Percentiles rank a stretch among this genome's conserved stretches.
Conservation (phyloP, 345 rosid genomes). For the Rubroshorea leprosula region DNA sequence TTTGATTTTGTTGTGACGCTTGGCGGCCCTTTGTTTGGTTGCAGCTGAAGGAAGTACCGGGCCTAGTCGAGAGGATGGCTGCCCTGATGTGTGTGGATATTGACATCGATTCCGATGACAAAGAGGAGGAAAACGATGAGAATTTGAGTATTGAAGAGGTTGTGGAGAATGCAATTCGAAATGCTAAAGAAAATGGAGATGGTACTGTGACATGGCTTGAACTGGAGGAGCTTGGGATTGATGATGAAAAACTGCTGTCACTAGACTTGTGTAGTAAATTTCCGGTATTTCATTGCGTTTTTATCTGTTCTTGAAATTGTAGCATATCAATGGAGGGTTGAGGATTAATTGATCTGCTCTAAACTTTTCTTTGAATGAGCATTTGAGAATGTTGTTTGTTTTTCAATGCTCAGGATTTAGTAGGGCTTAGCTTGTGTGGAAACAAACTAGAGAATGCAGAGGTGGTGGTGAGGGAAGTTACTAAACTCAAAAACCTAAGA, state of each 20-base stretch:
- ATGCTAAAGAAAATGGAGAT: slow-evolving; percentile 43
- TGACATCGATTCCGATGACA: slow-evolving; percentile 31
- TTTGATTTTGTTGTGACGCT: slow-evolving; percentile 1
- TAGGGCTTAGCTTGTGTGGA: slow-evolving; percentile 73
- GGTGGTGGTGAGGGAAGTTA: slow-evolving; percentile 51
- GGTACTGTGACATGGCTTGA: slow-evolving; percentile 72
- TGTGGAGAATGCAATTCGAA: slow-evolving; percentile 39
- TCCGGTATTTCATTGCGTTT: slow-evolving; percentile 36
- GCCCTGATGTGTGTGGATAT: slow-evolving; percentile 76
- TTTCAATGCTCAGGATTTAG: slow-evolving; percentile 43
- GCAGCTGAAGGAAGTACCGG: slow-evolving; percentile 79
- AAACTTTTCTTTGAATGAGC: too few relatives aligned
- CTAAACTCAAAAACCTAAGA: slow-evolving; percentile 55
- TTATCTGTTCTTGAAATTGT: background rate
- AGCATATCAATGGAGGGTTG: too few relatives aligned
- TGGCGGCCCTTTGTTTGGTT: slow-evolving; percentile 16
- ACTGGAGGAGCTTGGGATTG: slow-evolving; percentile 67
- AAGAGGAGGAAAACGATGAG: slow-evolving; percentile 28
- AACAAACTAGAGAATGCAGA: slow-evolving; percentile 63
- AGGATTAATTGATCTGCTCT: too few relatives aligned
- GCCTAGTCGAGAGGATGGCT: slow-evolving; percentile 94
- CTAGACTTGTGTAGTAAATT: slow-evolving; percentile 52
- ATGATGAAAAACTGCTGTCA: slow-evolving; percentile 50
- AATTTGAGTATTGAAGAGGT: slow-evolving; percentile 40
- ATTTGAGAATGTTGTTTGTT: too few relatives aligned